Percentiles rank a stretch among this genome's conserved stretches.
phyloP scores from a whole-genome alignment of 345 rosid genomes.

The Clarkia xantiana region DNA sequence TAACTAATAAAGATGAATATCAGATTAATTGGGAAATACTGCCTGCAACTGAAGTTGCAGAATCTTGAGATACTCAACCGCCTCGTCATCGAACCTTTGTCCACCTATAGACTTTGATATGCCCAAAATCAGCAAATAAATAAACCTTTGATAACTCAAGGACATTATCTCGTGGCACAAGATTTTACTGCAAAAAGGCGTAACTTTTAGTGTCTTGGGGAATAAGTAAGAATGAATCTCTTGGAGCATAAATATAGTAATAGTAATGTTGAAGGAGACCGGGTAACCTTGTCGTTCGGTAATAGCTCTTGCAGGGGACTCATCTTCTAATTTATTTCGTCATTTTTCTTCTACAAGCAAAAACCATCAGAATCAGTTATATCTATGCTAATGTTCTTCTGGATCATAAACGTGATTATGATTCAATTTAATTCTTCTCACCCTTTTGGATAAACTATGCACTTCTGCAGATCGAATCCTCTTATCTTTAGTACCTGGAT shows the following conservation, averaged over 20 bases:
- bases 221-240: too few species aligned
- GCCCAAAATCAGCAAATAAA: slow-evolving; percentile 9
- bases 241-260: too few species aligned
- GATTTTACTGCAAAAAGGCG: too few species aligned
- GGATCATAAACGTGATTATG: neutral
- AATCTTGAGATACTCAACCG: slow-evolving; percentile 74
- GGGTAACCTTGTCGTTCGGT: slow-evolving; percentile 68
- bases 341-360: slow-evolving; percentile 77
- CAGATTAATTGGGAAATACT: slow-evolving; percentile 7
- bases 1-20: neutral
- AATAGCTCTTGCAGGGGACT: slow-evolving; percentile 85
- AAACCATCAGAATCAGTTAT: neutral
- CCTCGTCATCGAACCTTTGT: slow-evolving; percentile 97
- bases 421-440: slow-evolving; percentile 19
- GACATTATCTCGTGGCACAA: too few species aligned
- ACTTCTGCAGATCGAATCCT: slow-evolving; percentile 93
- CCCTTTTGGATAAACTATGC: slow-evolving; percentile 94
- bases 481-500: slow-evolving; percentile 43
- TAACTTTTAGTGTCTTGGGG: too few species aligned
- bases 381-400: neutral
- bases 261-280: too few species aligned
- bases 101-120: slow-evolving; percentile 61
- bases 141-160: too few species aligned
- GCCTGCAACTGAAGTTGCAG: slow-evolving; percentile 93
- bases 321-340: slow-evolving; percentile 90